A percentile compares a stretch with the other conserved stretches of the same genome.
Evolutionary conservation across 345 rosid species (phyloP).

Genomic region (Salix purpurea): DNA sequence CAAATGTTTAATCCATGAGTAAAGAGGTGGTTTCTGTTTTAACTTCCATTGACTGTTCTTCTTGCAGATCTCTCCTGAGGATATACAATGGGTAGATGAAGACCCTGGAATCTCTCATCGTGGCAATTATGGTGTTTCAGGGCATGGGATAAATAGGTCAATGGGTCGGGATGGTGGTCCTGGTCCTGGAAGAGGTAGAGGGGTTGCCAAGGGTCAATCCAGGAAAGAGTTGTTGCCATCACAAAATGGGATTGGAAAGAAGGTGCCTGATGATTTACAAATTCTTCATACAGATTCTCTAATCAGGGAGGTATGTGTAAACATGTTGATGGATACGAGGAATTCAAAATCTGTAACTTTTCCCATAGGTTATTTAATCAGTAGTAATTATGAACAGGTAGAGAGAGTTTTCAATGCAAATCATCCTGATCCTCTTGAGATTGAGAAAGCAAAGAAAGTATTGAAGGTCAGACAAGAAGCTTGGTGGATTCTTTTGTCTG

Average conservation of each 20-base stretch:
- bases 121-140: constrained; percentile 41
- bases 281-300: constrained; percentile 71
- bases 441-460: constrained; percentile 74
- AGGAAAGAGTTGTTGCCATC: constrained; percentile 62
- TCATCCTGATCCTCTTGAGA: constrained; percentile 70
- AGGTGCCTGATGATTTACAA: constrained; percentile 49
- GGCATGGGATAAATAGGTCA: constrained; percentile 49
- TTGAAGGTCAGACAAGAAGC: constrained; percentile 50
- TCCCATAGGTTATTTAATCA: not conserved
- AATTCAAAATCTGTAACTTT: constrained; percentile 3
- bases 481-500: constrained; percentile 4
- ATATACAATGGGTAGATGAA: constrained; percentile 70
- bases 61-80: constrained; percentile 70
- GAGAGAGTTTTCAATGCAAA: constrained; percentile 65
- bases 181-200: constrained; percentile 58
- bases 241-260: constrained; percentile 78
- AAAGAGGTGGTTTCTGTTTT: not conserved
- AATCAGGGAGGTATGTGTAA: constrained; percentile 58
- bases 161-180: constrained; percentile 43
- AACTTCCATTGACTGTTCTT: not conserved
- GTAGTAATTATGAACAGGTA: constrained; percentile 42
- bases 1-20: not conserved
- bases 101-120: constrained; percentile 56
- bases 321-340: constrained; percentile 6
- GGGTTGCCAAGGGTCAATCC: constrained; percentile 44